Conservation (phyloP, 805 yeast genomes). For the Helenozyma rhizophorensis region DNA sequence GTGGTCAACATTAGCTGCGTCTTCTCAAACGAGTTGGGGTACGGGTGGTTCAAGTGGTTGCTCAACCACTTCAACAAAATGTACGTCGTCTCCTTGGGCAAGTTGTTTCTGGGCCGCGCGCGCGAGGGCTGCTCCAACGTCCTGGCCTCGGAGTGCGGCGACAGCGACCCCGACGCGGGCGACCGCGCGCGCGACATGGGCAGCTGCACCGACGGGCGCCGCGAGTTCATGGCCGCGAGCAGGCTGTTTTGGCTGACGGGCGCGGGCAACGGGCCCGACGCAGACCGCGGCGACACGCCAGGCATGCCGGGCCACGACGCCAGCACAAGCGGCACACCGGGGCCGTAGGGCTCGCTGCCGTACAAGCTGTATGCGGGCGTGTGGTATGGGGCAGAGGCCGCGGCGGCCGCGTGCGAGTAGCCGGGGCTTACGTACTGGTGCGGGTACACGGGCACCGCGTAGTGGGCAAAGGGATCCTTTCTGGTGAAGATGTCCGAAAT, state of each 20-base stretch:
- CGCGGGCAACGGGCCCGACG: too few species aligned
- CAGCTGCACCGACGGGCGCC: background rate
- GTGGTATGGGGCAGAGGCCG: background rate
- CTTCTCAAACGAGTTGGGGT: slow-evolving; percentile 79
- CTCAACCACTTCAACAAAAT: slow-evolving; percentile 69
- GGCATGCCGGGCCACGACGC: too few species aligned
- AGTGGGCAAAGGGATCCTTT: slow-evolving; percentile 5
- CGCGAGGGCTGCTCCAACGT: slow-evolving; percentile 5
- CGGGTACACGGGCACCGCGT: slow-evolving; percentile 5
- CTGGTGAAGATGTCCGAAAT: slow-evolving; percentile 34
- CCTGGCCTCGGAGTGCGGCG: slow-evolving; percentile 9
- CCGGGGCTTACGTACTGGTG: background rate
- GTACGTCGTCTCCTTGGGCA: slow-evolving; percentile 75
- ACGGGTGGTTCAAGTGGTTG: slow-evolving; percentile 73
- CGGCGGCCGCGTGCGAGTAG: background rate
- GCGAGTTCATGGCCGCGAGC: too few species aligned
- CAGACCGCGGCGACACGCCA: too few species aligned
- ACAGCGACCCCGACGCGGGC: slow-evolving; percentile 1
- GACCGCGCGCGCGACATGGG: background rate
- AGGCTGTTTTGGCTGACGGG: too few species aligned
- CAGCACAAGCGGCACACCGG: background rate
- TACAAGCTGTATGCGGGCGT: background rate
- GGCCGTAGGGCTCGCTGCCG: background rate
- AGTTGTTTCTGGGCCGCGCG: slow-evolving; percentile 53
- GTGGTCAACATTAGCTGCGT: slow-evolving; percentile 63